A percentile compares a stretch with the other conserved stretches of the same genome.
Evolutionary conservation across 2,329 filamentous ascomycete genomes (phyloP).

Genomic region (Pseudopyricularia cyperi): DNA sequence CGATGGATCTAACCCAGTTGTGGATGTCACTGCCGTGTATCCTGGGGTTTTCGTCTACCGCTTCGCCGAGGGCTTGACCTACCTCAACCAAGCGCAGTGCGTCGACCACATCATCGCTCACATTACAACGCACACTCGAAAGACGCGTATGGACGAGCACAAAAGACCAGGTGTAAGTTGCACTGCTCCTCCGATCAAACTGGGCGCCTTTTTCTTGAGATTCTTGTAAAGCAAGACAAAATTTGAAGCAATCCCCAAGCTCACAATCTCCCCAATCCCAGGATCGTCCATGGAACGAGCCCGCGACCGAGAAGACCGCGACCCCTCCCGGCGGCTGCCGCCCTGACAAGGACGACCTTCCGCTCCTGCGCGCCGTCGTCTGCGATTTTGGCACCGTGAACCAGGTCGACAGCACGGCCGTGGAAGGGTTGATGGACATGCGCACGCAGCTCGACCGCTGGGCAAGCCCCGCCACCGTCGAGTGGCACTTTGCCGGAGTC

Average conservation of each 20-base stretch:
- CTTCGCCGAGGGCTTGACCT: constrained; percentile 38
- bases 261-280: constrained; percentile 1
- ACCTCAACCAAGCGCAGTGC: constrained; percentile 36
- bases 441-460: constrained; percentile 91
- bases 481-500: constrained; percentile 91
- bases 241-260: neutral
- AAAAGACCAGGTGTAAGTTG: neutral
- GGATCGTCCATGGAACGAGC: constrained; percentile 44
- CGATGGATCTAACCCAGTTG: constrained; percentile 30
- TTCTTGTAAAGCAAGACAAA: neutral
- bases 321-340: too few relatives aligned
- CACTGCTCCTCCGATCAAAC: too few relatives aligned
- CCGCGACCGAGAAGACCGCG: constrained; percentile 20
- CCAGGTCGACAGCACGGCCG: constrained; percentile 82
- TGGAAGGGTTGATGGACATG: constrained; percentile 87
- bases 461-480: constrained; percentile 64
- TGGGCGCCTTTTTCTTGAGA: neutral
- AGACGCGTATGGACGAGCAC: constrained; percentile 22
- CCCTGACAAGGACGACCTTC: constrained; percentile 9
- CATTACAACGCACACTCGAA: constrained; percentile 25
- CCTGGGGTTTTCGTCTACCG: constrained; percentile 40
- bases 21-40: constrained; percentile 26
- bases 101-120: constrained; percentile 25
- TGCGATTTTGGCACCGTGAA: constrained; percentile 91
- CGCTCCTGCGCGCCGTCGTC: constrained; percentile 50